Evolutionary conservation across 768 basidiomycete genomes (phyloP).

Genomic region (Lentinula edodes): DNA sequence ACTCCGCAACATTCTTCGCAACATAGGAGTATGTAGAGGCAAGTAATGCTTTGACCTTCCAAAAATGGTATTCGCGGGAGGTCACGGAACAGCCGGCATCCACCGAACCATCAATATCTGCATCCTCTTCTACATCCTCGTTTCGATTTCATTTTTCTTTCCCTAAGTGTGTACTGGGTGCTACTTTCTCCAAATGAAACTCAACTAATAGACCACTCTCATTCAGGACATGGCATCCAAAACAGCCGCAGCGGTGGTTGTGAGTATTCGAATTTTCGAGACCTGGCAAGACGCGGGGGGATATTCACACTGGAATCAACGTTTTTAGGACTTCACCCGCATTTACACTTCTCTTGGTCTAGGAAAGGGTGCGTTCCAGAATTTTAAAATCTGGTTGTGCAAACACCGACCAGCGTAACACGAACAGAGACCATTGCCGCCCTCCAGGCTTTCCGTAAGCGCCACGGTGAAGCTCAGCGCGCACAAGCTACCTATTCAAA

Average conservation of each 20-base stretch:
- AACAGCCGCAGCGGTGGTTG: constrained; percentile 45
- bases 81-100: not conserved
- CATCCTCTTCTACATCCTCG: not conserved
- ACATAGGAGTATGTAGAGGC: too few species aligned
- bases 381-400: not conserved
- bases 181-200: not conserved
- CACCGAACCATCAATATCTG: not conserved
- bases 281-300: not conserved
- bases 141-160: not conserved
- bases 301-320: constrained; percentile 4
- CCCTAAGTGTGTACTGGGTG: not conserved
- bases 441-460: constrained; percentile 94
- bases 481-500: constrained; percentile 54
- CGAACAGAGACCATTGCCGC: constrained; percentile 78
- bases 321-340: constrained; percentile 70
- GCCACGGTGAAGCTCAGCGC: constrained; percentile 84
- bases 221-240: constrained; percentile 40
- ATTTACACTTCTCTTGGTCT: constrained; percentile 79
- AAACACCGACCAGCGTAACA: not conserved
- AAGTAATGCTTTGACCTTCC: not conserved
- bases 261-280: constrained; percentile 15
- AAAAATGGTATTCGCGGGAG: not conserved
- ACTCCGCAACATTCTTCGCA: too few species aligned
- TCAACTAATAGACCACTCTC: not conserved
- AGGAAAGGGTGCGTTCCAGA: constrained; percentile 65